Base-by-base conservation (phyloP, 129 eudicot species). In the Smallanthus sonchifolius region DNA sequence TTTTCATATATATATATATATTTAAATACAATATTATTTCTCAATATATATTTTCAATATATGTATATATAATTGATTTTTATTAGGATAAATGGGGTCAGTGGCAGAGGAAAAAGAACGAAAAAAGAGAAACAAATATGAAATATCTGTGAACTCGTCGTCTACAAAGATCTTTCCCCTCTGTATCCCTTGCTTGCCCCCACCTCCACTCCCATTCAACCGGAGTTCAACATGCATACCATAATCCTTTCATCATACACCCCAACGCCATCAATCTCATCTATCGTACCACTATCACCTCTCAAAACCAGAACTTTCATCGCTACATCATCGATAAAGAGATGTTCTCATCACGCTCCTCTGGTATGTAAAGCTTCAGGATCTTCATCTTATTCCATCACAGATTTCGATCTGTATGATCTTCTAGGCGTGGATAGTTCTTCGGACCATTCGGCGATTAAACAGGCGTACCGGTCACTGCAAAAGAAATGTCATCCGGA, bases 401-500 rank as follows among this genome's bases (percentile, higher is more conserved):
- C 88, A 0, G 94, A 87, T 48, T 86, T 85, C 67, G 92, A 92
- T 80, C 88, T 92, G 0, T 92, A 92, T 16, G 96, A 90, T 69
- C 95, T 92, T 28, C 79, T 92, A 2, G 98, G 98, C 0, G 79
- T 92, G 2, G 95, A 92, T 17, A 84, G 89, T n/a, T 80, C 86
- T 2, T 84, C 87, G 3, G 89, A 88, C 24, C 85, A 77, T 8
- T 69, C 75, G 0, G 66, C 74, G 69, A 90, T 93, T 0, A 93
- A 93, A 67, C 65, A 59, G 61, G 98, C 98, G 4, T 93, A 93
- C 70, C 81, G 98, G 56, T 37, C 86, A 0, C 82, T 93, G 73
- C 98, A 93, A 73, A 93, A 93, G 84, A 84, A 87, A 67, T 93
- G 98, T 78, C 98, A 93, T 72, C 98, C 98, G 8, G 97, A 93